Percentiles rank a stretch among this genome's conserved stretches.
Evolutionary conservation across 257 asterid species (phyloP).

Genomic region (Cordia subcordata): DNA sequence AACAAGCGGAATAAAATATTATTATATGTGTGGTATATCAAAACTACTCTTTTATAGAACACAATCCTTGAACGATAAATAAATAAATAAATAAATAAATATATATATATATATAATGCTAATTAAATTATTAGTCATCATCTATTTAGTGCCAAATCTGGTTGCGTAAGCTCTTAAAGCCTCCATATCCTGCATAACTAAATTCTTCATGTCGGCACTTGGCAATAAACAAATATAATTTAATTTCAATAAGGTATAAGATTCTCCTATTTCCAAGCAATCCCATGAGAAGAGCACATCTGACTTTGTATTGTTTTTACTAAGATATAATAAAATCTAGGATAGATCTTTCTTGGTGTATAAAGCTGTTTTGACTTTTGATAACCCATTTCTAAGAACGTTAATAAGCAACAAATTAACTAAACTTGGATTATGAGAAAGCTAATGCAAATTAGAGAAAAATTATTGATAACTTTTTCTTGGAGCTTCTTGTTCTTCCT

Average conservation of each 20-base stretch:
- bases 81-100: too few species aligned
- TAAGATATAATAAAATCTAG: neutral
- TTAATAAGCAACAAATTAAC: constrained; percentile 11
- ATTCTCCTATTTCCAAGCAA: neutral
- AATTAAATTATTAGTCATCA: constrained; percentile 5
- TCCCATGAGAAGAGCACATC: constrained; percentile 1
- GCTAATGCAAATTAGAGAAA: constrained; percentile 1
- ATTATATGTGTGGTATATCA: too few species aligned
- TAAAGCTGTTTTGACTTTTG: constrained; percentile 4
- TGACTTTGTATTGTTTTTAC: neutral
- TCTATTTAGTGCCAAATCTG: neutral
- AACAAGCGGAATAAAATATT: too few species aligned
- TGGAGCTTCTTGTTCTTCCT: constrained; percentile 2
- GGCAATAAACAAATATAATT: constrained; percentile 10
- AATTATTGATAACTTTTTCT: constrained; percentile 18
- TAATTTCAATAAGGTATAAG: neutral
- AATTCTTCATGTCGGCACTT: constrained; percentile 26
- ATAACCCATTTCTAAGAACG: constrained; percentile 19
- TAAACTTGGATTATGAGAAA: neutral
- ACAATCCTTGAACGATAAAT: too few species aligned
- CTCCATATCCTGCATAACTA: constrained; percentile 5
- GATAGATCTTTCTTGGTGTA: too few species aligned
- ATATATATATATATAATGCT: constrained; percentile 19
- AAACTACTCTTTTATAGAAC: too few species aligned
- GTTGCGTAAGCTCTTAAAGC: constrained; percentile 1